These are phyloP conservation scores for Mycosphaerella sp. DNA, from an alignment of 2,329 filamentous ascomycete species.

Conservation along the genomic window DNA sequence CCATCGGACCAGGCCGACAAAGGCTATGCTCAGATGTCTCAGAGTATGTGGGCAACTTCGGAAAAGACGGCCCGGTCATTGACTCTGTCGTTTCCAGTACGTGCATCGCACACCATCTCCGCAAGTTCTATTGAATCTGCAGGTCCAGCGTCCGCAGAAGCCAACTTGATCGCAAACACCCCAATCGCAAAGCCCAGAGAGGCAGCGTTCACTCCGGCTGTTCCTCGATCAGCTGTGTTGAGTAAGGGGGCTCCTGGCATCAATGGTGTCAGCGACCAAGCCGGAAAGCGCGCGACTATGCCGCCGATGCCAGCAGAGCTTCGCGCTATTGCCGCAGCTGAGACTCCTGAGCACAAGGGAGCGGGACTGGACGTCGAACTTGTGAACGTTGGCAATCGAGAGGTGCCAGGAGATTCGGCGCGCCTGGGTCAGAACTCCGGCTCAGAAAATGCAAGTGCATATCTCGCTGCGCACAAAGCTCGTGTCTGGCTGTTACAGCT, in stretches of 20 bases:
- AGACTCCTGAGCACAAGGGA: neutral
- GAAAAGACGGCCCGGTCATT: neutral
- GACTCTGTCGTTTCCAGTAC: neutral
- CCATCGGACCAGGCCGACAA: neutral
- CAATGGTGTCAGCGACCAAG: neutral
- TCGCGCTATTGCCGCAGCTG: neutral
- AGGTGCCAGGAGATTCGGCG: conserved; percentile 1
- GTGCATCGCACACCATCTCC: neutral
- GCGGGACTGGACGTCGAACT: neutral
- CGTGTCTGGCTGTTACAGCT: neutral
- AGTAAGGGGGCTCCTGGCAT: neutral
- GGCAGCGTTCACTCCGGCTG: neutral
- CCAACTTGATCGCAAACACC: too few species aligned
- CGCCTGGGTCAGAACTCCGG: neutral
- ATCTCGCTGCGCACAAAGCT: neutral
- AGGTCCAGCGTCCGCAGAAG: neutral
- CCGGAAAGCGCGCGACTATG: neutral
- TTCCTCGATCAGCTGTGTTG: neutral
- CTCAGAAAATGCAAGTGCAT: neutral
- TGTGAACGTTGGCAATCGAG: neutral
- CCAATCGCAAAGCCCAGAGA: too few species aligned
- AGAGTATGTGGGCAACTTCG: neutral
- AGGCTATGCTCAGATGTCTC: neutral
- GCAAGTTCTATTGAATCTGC: neutral
- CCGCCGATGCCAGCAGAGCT: neutral